Percentiles rank a stretch among this genome's conserved stretches.
These are phyloP conservation scores for Microglena sp. DNA, from an alignment of 139 green algal species.

Conservation along the genomic window DNA sequence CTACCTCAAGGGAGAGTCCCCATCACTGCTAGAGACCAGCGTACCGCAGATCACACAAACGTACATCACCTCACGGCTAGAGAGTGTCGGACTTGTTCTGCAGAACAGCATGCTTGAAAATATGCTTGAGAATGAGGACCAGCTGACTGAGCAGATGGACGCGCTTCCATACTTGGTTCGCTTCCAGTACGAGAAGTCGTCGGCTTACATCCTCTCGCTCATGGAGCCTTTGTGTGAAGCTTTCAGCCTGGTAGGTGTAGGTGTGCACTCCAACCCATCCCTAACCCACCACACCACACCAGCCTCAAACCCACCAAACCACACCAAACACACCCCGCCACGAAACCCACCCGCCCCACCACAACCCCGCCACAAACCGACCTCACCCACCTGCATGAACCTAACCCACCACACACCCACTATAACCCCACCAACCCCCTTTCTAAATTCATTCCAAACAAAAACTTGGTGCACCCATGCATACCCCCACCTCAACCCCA, in stretches of 20 bases:
- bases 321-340: too few species aligned
- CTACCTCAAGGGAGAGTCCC: constrained; percentile 87
- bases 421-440: too few species aligned
- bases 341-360: too few species aligned
- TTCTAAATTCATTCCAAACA: too few species aligned
- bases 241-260: constrained; percentile 38
- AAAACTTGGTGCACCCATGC: too few species aligned
- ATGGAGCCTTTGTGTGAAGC: constrained; percentile 68
- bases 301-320: too few species aligned
- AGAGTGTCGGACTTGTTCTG: constrained; percentile 61
- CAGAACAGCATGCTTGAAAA: constrained; percentile 60
- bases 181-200: constrained; percentile 85
- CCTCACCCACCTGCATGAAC: too few species aligned
- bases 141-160: constrained; percentile 89
- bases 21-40: constrained; percentile 80
- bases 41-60: constrained; percentile 82
- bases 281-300: too few species aligned
- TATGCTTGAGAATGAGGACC: constrained; percentile 88
- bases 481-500: too few species aligned
- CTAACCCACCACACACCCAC: too few species aligned
- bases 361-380: too few species aligned
- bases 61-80: constrained; percentile 41
- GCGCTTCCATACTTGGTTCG: constrained; percentile 77
- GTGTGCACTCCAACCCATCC: too few species aligned
- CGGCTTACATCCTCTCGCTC: constrained; percentile 49